Percentiles rank a stretch among this genome's conserved stretches.
Conservation (phyloP, 2,329 filamentous ascomycete genomes). For the Aureobasidium mangrovei region DNA sequence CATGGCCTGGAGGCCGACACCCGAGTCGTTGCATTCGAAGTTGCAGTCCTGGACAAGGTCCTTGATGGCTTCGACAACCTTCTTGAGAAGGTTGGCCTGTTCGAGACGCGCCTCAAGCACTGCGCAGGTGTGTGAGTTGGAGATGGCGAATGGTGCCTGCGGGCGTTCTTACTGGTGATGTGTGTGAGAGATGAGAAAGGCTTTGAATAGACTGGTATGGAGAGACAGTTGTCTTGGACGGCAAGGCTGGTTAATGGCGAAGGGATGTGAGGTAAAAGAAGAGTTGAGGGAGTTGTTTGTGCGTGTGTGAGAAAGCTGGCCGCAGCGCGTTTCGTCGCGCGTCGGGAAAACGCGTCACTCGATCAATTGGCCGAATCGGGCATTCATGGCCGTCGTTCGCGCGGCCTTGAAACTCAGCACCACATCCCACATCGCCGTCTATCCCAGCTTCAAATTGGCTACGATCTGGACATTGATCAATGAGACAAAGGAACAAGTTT, state of each 20-base stretch:
- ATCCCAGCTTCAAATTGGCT: too few relatives aligned
- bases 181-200: background rate
- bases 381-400: too few relatives aligned
- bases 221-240: background rate
- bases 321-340: too few relatives aligned
- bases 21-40: conserved; percentile 99
- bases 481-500: too few relatives aligned
- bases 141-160: background rate
- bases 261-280: background rate
- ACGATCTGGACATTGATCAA: too few relatives aligned
- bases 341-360: too few relatives aligned
- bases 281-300: too few relatives aligned
- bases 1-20: conserved; percentile 97
- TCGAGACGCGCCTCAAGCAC: conserved; percentile 97
- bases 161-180: conserved; percentile 2
- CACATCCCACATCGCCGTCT: too few relatives aligned
- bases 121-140: conserved; percentile 22
- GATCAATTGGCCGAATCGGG: too few relatives aligned
- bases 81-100: conserved; percentile 90
- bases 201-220: background rate
- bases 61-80: conserved; percentile 98
- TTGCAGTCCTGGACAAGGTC: conserved; percentile 99
- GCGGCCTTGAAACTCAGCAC: too few relatives aligned
- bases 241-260: background rate
- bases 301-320: too few relatives aligned